Conservation (phyloP, 495 filamentous ascomycete species). For the Lasiosphaeris hirsuta region DNA sequence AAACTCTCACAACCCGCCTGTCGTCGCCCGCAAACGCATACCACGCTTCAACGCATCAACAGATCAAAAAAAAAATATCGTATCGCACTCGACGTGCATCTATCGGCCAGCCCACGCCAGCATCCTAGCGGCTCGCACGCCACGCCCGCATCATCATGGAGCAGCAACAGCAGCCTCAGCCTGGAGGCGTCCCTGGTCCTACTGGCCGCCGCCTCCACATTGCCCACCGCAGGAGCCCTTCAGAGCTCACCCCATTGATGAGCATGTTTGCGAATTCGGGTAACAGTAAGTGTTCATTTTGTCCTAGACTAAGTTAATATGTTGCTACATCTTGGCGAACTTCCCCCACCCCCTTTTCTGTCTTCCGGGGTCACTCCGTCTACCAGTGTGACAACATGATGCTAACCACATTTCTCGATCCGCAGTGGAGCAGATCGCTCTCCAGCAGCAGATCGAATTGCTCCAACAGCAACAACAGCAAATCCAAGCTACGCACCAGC, state of each 20-base stretch:
- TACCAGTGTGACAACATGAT: neutral
- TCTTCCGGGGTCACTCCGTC: neutral
- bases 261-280: constrained; percentile 70
- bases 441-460: constrained; percentile 97
- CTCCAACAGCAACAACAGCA: constrained; percentile 98
- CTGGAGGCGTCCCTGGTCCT: constrained; percentile 71
- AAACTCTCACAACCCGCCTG: constrained; percentile 9
- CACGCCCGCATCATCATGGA: constrained; percentile 57
- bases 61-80: neutral
- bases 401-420: constrained; percentile 29
- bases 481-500: constrained; percentile 90
- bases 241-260: constrained; percentile 96
- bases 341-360: neutral
- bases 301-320: neutral
- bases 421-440: constrained; percentile 94
- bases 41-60: neutral
- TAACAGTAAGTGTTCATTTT: constrained; percentile 43
- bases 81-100: constrained; percentile 53
- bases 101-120: constrained; percentile 9
- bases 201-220: constrained; percentile 91
- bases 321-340: neutral
- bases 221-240: constrained; percentile 94
- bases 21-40: constrained; percentile 13
- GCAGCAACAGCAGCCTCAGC: constrained; percentile 47
- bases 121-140: constrained; percentile 23